Percentiles rank a stretch among this genome's conserved stretches.
Conservation (phyloP, 2,329 filamentous ascomycete species). For the Sporothrix luriei region DNA sequence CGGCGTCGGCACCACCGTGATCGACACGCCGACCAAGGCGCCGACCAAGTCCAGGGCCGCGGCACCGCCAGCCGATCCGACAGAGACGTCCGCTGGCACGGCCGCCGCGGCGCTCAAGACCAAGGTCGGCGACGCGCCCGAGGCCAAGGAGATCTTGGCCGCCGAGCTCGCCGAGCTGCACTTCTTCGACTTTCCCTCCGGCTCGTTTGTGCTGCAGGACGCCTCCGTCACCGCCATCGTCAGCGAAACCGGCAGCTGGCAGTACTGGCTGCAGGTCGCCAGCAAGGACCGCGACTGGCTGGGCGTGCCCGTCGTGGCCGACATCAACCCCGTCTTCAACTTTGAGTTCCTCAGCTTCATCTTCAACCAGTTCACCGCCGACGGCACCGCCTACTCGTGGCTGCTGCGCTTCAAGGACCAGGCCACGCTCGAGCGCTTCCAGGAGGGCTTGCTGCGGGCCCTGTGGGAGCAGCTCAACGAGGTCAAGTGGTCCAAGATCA, state of each 20-base stretch:
- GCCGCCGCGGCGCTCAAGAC: constrained; percentile 46
- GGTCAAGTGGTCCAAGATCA: constrained; percentile 89
- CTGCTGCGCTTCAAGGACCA: constrained; percentile 88
- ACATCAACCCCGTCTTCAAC: constrained; percentile 98
- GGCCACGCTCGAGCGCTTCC: constrained; percentile 77
- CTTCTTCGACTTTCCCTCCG: constrained; percentile 85
- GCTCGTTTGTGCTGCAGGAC: constrained; percentile 82
- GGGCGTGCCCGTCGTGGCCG: constrained; percentile 79
- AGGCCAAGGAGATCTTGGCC: constrained; percentile 70
- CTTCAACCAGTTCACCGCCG: constrained; percentile 91
- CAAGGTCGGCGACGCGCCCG: constrained; percentile 64
- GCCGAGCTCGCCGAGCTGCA: constrained; percentile 83
- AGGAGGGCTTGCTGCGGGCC: constrained; percentile 91
- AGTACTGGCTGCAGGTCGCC: constrained; percentile 91
- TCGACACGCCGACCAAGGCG: constrained; percentile 41
- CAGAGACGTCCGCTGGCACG: constrained; percentile 21
- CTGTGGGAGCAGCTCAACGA: constrained; percentile 96
- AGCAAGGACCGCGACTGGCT: constrained; percentile 80
- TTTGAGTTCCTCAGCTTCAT: constrained; percentile 99
- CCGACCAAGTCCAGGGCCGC: neutral
- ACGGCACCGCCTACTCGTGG: constrained; percentile 94
- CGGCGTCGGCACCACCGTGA: constrained; percentile 41
- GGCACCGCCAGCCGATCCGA: neutral
- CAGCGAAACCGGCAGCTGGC: constrained; percentile 84
- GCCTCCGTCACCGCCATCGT: constrained; percentile 74